Base-by-base conservation (phyloP, 345 rosid genomes). In the Mangifera indica region DNA sequence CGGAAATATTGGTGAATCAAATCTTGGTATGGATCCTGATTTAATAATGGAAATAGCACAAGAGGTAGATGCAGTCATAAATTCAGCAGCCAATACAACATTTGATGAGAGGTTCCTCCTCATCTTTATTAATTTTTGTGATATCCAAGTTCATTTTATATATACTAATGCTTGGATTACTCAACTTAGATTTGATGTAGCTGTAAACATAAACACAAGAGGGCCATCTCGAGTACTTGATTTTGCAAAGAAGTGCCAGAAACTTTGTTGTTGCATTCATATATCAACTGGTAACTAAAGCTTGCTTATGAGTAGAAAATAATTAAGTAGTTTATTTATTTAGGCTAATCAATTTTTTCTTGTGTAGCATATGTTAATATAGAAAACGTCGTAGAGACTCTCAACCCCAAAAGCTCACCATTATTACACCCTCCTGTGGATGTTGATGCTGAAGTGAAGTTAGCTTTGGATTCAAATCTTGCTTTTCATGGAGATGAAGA, bases 391-490 rank as follows among this genome's bases (percentile, higher is more conserved):
- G 49, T 32, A 4, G 32, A 62, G 24, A 63, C 69, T 3, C 10
- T 20, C 4, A 48, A 60, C 22, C 18, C 34, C 25, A 75, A 70
- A 64, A 79, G 53, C 57, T 57, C 72, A 0, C 59, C 13, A 55
- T 67, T 61, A 55, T 62, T 17, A 7, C 72, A 34, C 57, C 32
- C 46, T 48, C 40, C 66, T 12, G 8, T 78, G 61, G 69, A 82
- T 63, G 55, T 82, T 24, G 63, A 68, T 7, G 63, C 64, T 8
- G 91, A 87, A 77, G 34, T 83, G 5, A 71, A 76, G 29, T 60
- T 87, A 73, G 84, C 76, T 48, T 55, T 69, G 18, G 83, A 78
- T 52, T 18, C 75, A 7, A 66, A 18, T 7, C 63, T 66, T 70
- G 58, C 60, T 8, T 62, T 80, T 60, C 15, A 46, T 54, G 29